Evolutionary conservation across 495 filamentous ascomycete species (phyloP), one percentile per base, ranked within the genome.

Genomic region (Penicillium coffeae): DNA sequence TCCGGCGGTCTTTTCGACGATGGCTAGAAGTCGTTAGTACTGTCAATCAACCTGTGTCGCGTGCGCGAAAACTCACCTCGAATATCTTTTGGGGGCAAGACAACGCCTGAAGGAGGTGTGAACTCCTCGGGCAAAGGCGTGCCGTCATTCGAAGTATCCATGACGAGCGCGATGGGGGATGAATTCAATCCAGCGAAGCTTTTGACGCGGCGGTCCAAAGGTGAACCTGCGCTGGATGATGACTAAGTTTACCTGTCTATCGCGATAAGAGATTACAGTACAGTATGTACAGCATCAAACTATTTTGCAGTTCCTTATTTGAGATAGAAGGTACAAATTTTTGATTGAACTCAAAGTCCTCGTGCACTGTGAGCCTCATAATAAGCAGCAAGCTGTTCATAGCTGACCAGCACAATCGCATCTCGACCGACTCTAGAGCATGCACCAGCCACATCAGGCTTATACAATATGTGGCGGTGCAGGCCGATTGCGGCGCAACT

Each of bases 1-100:
- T 15, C 90, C 90, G 25, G 92, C 91, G n/a, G 92, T 95, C 70
- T 95, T 96, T 66, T 96, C 92, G 57, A 96, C 83, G 53, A 92
- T 86, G 2, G 75, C 78, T 83, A 34, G 45, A 40, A 21, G 32
- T 40, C 25, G 51, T 75, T 68, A 79, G 68, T 36, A 30, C 48
- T 41, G 10, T 27, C 25, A 35, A 18, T 10, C 20, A 33, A 45
- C 37, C 44, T 44, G 41, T 10, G 33, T 20, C 13, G 15, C 18
- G 34, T 42, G 21, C 38, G 20, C 14, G 36, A 21, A 47, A 41
- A 71, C 72, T 35, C 38, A 82, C 80, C 80, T 77, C 83, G 77
- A 63, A 93, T 87, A 64, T 90, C 86, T 63, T 81, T 83, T 0
- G 91, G 91, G 22, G 91, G 91, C 45, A 95, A 75, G 30, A 96